These are phyloP conservation scores for Spongiforma sp. DNA, from an alignment of 1,284 basidiomycete genomes.

Conservation along the genomic window DNA sequence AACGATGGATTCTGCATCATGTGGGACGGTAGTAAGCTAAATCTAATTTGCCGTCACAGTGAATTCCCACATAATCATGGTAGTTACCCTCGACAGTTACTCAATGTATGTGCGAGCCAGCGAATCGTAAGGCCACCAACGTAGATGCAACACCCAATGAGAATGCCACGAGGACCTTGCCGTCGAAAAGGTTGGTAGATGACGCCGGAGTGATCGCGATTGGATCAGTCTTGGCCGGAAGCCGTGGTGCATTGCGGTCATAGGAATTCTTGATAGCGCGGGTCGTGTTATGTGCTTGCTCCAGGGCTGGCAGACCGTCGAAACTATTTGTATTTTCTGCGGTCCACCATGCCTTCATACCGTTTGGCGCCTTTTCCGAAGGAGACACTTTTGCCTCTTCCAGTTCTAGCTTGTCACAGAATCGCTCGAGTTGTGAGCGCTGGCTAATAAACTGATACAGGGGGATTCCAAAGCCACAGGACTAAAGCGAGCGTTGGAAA, in stretches of 20 bases:
- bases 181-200: slow-evolving; percentile 4
- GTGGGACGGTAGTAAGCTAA: too few species aligned
- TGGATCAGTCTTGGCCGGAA: not conserved
- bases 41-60: too few species aligned
- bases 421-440: slow-evolving; percentile 48
- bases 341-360: slow-evolving; percentile 52
- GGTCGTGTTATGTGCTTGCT: slow-evolving; percentile 26
- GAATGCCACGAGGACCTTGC: slow-evolving; percentile 29
- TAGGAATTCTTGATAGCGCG: slow-evolving; percentile 29
- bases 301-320: slow-evolving; percentile 51
- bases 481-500: slow-evolving; percentile 37
- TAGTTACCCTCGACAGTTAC: not conserved
- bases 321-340: slow-evolving; percentile 45
- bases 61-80: too few species aligned
- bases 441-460: slow-evolving; percentile 52
- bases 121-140: slow-evolving; percentile 14
- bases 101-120: slow-evolving; percentile 10
- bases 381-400: slow-evolving; percentile 16
- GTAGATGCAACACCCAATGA: slow-evolving; percentile 28
- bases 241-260: slow-evolving; percentile 21
- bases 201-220: not conserved
- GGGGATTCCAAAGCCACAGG: slow-evolving; percentile 57
- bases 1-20: too few species aligned
- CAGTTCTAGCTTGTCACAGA: slow-evolving; percentile 27
- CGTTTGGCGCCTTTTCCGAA: slow-evolving; percentile 28